phyloP scores from a whole-genome alignment of 345 rosid genomes.

The Rhodamnia rubescens region DNA sequence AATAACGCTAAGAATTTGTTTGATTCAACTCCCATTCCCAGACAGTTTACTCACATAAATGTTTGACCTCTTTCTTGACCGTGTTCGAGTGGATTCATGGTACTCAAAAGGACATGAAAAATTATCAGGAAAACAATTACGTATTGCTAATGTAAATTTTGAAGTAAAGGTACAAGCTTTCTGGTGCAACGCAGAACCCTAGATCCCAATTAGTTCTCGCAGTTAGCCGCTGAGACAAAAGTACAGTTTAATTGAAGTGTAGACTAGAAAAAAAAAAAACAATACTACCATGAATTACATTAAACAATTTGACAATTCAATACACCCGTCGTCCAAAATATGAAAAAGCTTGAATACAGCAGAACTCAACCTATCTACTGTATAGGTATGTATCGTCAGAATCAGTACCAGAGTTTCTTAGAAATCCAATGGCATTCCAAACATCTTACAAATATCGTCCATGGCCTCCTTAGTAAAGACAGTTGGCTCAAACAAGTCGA shows the following conservation, averaged over 20 bases:
- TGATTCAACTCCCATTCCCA: neutral
- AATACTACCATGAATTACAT: neutral
- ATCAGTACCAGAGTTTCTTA: constrained; percentile 9
- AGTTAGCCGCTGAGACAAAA: neutral
- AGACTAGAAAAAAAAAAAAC: neutral
- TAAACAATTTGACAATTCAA: neutral
- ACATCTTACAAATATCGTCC: constrained; percentile 83
- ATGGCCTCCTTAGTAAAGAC: constrained; percentile 71
- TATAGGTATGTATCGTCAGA: neutral
- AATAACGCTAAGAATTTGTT: neutral
- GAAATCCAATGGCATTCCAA: constrained; percentile 70
- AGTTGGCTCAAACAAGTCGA: constrained; percentile 71
- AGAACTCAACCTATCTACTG: neutral
- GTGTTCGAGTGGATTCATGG: neutral
- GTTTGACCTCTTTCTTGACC: neutral
- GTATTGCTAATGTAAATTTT: neutral
- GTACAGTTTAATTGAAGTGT: neutral
- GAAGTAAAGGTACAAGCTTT: neutral
- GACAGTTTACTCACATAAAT: neutral
- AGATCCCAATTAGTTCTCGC: neutral
- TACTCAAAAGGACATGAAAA: neutral
- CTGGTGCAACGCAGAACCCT: neutral
- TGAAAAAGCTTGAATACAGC: neutral
- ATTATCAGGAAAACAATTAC: neutral
- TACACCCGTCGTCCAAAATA: neutral